phyloP scores from a whole-genome alignment of 768 basidiomycete species.

The Scleroderma bovista region DNA sequence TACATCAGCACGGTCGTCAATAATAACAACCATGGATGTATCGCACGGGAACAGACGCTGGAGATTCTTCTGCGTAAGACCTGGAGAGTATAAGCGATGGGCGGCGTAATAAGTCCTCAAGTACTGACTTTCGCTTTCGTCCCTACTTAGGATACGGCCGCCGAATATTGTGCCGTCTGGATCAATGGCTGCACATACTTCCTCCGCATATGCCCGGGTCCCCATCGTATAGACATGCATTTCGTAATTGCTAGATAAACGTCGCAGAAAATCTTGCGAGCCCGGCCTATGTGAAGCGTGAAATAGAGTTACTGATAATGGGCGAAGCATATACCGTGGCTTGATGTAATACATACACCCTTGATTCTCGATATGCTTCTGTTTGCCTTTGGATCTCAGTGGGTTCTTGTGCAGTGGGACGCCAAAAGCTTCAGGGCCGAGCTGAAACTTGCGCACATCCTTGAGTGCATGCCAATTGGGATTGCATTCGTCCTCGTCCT shows the following conservation, averaged over 20 bases:
- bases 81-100: conserved; percentile 34
- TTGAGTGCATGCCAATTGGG: conserved; percentile 90
- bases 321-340: conserved; percentile 61
- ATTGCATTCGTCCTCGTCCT: conserved; percentile 62
- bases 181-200: conserved; percentile 93
- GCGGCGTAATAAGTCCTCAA: not conserved
- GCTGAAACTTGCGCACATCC: conserved; percentile 84
- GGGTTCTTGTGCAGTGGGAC: conserved; percentile 36
- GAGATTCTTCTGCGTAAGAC: conserved; percentile 87
- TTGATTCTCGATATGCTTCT: conserved; percentile 62
- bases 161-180: conserved; percentile 82
- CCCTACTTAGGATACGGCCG: conserved; percentile 82
- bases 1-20: conserved; percentile 96
- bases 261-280: conserved; percentile 70
- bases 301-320: not conserved
- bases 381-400: conserved; percentile 49
- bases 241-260: conserved; percentile 77
- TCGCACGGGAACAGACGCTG: conserved; percentile 94
- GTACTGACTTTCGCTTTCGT: conserved; percentile 91
- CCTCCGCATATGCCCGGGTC: conserved; percentile 92
- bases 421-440: conserved; percentile 72
- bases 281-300: conserved; percentile 53
- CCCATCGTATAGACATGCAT: conserved; percentile 99
- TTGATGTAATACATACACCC: conserved; percentile 98
- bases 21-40: conserved; percentile 98